Conservation (phyloP, 768 basidiomycete genomes). For the Trametes gibbosa region DNA sequence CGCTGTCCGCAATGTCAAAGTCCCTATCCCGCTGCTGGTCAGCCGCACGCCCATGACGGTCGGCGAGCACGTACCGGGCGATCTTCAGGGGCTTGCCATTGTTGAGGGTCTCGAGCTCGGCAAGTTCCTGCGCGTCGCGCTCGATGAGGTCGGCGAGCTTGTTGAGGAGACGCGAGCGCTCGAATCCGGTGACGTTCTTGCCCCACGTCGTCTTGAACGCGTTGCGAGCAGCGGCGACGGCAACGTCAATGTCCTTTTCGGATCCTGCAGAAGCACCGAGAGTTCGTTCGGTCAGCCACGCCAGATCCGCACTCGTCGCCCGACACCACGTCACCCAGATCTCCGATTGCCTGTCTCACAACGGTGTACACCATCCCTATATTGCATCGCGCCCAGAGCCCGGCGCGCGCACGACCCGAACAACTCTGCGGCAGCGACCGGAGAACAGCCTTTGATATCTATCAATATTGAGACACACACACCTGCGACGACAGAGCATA, state of each 20-base stretch:
- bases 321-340: background rate
- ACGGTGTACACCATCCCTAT: background rate
- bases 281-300: background rate
- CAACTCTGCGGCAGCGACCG: background rate
- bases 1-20: conserved; percentile 75
- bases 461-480: too few relatives aligned
- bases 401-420: background rate
- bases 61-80: conserved; percentile 39
- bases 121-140: conserved; percentile 75
- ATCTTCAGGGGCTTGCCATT: conserved; percentile 86
- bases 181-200: conserved; percentile 79
- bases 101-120: conserved; percentile 82
- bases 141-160: conserved; percentile 91
- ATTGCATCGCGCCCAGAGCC: background rate
- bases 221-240: conserved; percentile 77
- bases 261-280: conserved; percentile 45
- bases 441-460: background rate
- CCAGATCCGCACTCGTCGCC: background rate
- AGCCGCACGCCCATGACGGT: background rate
- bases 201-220: conserved; percentile 90
- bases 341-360: background rate
- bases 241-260: conserved; percentile 74
- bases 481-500: conserved; percentile 64
- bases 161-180: conserved; percentile 77
- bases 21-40: conserved; percentile 45